Conservation (phyloP, 108 stramenopile genomes). For the Skeletonema menzelii region DNA sequence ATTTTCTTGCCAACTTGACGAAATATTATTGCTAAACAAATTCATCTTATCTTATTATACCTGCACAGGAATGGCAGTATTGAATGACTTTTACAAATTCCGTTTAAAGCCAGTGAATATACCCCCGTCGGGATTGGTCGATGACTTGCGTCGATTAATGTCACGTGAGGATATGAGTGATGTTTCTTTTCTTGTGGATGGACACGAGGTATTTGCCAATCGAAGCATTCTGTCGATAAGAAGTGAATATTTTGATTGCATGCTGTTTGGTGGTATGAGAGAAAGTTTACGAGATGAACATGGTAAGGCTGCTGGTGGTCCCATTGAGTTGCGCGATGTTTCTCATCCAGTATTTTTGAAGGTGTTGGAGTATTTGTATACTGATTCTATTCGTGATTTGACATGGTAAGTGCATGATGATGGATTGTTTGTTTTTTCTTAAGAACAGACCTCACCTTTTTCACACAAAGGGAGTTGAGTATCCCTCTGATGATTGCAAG, state of each 20-base stretch:
- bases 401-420: conserved; percentile 19
- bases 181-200: conserved; percentile 93
- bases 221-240: conserved; percentile 88
- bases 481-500: conserved; percentile 89
- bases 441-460: neutral
- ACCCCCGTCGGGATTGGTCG: conserved; percentile 73
- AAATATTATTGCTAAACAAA: no score
- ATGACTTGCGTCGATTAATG: conserved; percentile 80
- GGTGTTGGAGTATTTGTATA: conserved; percentile 94
- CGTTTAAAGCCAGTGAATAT: conserved; percentile 80
- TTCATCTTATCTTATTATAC: no score
- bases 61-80: conserved; percentile 78
- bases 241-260: conserved; percentile 91
- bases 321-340: conserved; percentile 78
- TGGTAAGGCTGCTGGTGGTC: conserved; percentile 8
- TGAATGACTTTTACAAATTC: conserved; percentile 95
- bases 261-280: conserved; percentile 91
- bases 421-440: neutral
- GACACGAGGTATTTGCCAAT: conserved; percentile 84
- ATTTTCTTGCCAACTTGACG: no score
- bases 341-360: conserved; percentile 84
- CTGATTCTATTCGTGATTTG: conserved; percentile 79
- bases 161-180: conserved; percentile 81
- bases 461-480: conserved; percentile 53
- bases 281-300: conserved; percentile 52